Percentiles rank a stretch among this genome's conserved stretches.
Evolutionary conservation across 192 early-diverging fungal genomes (phyloP).

Genomic region (Diversispora epigaea): DNA sequence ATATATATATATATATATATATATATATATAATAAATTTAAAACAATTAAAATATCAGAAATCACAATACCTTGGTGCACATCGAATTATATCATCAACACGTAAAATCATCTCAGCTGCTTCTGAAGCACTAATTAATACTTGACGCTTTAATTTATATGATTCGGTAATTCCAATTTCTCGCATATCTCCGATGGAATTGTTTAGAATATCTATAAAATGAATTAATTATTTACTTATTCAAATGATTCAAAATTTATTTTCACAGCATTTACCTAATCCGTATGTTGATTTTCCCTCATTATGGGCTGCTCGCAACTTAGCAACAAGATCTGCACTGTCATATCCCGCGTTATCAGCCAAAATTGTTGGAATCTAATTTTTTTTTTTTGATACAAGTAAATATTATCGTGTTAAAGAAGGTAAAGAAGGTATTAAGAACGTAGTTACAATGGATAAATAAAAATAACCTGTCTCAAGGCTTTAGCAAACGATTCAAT

Average conservation of each 20-base stretch:
- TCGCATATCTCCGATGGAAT: conserved; percentile 75
- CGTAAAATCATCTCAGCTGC: conserved; percentile 97
- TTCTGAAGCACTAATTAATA: conserved; percentile 90
- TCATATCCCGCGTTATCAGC: conserved; percentile 98
- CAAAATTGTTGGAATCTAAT: conserved; percentile 94
- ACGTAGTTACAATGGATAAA: no score
- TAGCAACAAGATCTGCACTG: conserved; percentile 87
- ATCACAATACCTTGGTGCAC: conserved; percentile 58
- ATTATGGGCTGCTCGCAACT: conserved; percentile 91
- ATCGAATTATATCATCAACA: conserved; percentile 97
- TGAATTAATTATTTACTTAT: background rate
- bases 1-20: no score
- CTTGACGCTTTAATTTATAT: conserved; percentile 94
- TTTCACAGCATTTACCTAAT: conserved; percentile 52
- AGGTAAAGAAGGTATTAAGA: no score
- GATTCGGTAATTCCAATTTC: conserved; percentile 92
- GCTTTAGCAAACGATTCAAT: conserved; percentile 94
- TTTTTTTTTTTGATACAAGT: background rate
- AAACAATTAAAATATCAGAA: background rate
- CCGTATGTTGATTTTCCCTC: conserved; percentile 76
- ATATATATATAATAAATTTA: background rate
- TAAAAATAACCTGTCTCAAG: conserved; percentile 54
- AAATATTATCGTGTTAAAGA: background rate
- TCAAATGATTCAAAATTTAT: background rate
- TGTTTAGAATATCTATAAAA: conserved; percentile 76